Conservation (phyloP, 192 early-diverging fungal genomes). For the Coemansia sp. region DNA sequence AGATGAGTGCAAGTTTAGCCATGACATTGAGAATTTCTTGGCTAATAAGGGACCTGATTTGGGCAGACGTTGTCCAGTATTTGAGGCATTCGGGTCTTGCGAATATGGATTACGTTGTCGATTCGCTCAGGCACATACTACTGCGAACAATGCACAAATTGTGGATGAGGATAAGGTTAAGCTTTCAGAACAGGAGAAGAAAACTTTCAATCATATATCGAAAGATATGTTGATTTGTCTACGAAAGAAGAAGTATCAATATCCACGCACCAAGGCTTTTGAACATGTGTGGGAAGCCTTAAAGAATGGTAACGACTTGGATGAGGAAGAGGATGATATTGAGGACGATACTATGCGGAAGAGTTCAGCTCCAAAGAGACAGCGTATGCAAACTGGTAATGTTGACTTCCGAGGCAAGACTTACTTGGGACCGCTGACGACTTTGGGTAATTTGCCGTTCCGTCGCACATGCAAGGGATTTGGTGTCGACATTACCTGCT, state of each 20-base stretch:
- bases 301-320: background rate
- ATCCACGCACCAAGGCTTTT: constrained; percentile 45
- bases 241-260: constrained; percentile 41
- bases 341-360: background rate
- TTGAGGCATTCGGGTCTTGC: constrained; percentile 71
- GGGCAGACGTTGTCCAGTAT: constrained; percentile 66
- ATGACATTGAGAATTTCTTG: constrained; percentile 76
- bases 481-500: constrained; percentile 95
- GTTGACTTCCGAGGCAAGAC: constrained; percentile 82
- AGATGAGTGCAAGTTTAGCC: constrained; percentile 69
- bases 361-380: constrained; percentile 2
- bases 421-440: constrained; percentile 94
- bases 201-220: constrained; percentile 18
- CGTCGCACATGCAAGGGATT: constrained; percentile 89
- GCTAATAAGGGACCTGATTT: constrained; percentile 73
- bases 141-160: constrained; percentile 49
- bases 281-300: constrained; percentile 19
- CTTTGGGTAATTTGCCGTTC: constrained; percentile 97
- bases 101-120: constrained; percentile 65
- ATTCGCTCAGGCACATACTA: constrained; percentile 58
- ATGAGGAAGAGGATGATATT: constrained; percentile 2
- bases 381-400: constrained; percentile 9
- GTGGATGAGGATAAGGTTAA: constrained; percentile 57
- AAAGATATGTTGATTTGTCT: constrained; percentile 31
- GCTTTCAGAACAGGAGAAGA: constrained; percentile 1